These are phyloP conservation scores for Murraya koenigii DNA, from an alignment of 345 rosid genomes.

Conservation along the genomic window DNA sequence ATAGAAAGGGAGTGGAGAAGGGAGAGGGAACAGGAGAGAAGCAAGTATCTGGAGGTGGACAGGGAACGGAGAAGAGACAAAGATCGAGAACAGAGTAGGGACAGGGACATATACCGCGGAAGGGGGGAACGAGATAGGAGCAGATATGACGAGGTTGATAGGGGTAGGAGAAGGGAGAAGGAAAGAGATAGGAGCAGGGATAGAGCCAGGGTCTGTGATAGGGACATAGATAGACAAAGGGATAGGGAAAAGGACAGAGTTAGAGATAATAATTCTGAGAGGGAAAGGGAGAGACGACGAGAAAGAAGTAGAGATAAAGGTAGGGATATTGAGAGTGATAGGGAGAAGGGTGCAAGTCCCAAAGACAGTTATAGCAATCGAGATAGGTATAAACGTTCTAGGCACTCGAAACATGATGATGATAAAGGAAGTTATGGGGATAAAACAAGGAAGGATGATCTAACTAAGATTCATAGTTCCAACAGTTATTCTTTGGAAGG, in stretches of 20 bases:
- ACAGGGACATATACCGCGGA: conserved; percentile 30
- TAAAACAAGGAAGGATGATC: conserved; percentile 29
- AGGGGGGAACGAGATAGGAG: conserved; percentile 43
- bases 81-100: conserved; percentile 34
- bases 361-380: conserved; percentile 26
- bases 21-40: conserved; percentile 16
- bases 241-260: conserved; percentile 29
- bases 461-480: conserved; percentile 27
- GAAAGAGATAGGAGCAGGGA: conserved; percentile 46
- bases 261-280: conserved; percentile 22
- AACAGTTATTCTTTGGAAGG: conserved; percentile 34
- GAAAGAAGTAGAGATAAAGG: conserved; percentile 45
- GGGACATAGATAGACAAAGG: conserved; percentile 40
- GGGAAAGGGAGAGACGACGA: conserved; percentile 28
- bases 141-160: conserved; percentile 37
- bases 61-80: conserved; percentile 26
- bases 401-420: conserved; percentile 31
- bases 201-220: conserved; percentile 31
- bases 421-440: conserved; percentile 20
- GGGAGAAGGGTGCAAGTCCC: conserved; percentile 30
- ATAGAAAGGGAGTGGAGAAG: conserved; percentile 16
- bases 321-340: conserved; percentile 40
- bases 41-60: conserved; percentile 9
- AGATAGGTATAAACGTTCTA: conserved; percentile 33
- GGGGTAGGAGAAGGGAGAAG: conserved; percentile 40